phyloP scores from a whole-genome alignment of 441 rosid species.

The Adansonia rubrostipa region DNA sequence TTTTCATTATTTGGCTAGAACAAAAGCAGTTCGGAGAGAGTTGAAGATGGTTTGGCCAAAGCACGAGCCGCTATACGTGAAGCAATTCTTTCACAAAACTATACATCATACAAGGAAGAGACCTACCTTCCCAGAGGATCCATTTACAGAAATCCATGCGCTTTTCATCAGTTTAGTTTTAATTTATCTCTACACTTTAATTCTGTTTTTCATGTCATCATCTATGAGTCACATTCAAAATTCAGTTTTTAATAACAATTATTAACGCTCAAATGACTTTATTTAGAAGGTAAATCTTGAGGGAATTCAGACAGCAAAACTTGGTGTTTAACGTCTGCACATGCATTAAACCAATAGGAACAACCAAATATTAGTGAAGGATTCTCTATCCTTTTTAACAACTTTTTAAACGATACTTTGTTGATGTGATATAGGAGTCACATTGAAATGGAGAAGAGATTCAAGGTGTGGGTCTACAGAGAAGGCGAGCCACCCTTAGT shows the following conservation, averaged over 20 bases:
- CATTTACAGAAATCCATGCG: conserved; percentile 56
- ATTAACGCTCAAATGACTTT: background rate
- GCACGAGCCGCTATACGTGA: conserved; percentile 58
- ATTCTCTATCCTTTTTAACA: too few relatives aligned
- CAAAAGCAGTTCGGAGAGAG: conserved; percentile 39
- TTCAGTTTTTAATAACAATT: too few relatives aligned
- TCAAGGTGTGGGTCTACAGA: conserved; percentile 59
- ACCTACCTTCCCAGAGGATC: conserved; percentile 46
- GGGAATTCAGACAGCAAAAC: too few relatives aligned
- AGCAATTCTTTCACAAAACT: conserved; percentile 48
- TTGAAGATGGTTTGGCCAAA: conserved; percentile 51
- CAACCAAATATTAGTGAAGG: too few relatives aligned
- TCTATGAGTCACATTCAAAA: background rate
- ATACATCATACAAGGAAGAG: conserved; percentile 30
- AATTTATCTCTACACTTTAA: background rate
- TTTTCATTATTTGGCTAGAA: conserved; percentile 24
- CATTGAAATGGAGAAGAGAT: conserved; percentile 63
- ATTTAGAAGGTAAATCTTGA: background rate
- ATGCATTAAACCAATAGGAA: too few relatives aligned
- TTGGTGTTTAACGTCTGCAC: too few relatives aligned
- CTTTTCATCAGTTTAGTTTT: conserved; percentile 68
- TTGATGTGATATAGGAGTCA: conserved; percentile 49
- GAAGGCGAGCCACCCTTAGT: conserved; percentile 62
- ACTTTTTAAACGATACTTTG: background rate
- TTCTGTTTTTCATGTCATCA: background rate